These are phyloP conservation scores for Coprinellus aureogranulatus DNA, from an alignment of 768 basidiomycete species.

Conservation along the genomic window DNA sequence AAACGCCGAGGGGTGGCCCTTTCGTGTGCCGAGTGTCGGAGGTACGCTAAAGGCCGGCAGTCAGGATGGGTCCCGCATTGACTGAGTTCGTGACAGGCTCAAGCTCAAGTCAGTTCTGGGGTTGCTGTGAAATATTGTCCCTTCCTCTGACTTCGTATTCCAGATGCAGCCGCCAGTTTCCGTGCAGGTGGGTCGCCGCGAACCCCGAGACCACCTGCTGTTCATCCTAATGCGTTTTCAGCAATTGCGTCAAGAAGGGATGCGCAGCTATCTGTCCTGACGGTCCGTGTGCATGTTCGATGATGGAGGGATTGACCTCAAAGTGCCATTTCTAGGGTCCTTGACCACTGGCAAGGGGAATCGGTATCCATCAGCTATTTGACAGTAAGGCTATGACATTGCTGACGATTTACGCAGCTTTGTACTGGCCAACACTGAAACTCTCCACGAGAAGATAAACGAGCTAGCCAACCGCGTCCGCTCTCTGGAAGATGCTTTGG, in stretches of 20 bases:
- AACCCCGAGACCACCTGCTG: neutral
- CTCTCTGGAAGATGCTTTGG: conserved; percentile 66
- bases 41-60: too few species aligned
- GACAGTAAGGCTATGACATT: neutral
- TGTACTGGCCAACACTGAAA: conserved; percentile 69
- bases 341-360: conserved; percentile 75
- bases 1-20: conserved; percentile 57
- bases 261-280: conserved; percentile 66
- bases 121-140: conserved; percentile 7
- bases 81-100: conserved; percentile 47
- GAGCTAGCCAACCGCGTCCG: conserved; percentile 59
- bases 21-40: conserved; percentile 69
- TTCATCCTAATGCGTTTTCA: conserved; percentile 18
- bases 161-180: conserved; percentile 65
- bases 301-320: conserved; percentile 10
- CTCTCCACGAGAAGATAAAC: conserved; percentile 66
- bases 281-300: conserved; percentile 31
- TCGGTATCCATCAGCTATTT: conserved; percentile 38
- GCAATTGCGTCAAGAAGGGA: conserved; percentile 59
- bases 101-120: conserved; percentile 57
- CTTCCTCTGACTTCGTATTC: conserved; percentile 13
- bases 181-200: conserved; percentile 48
- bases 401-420: conserved; percentile 39
- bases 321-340: conserved; percentile 42
- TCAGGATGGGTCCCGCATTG: too few species aligned